Conservation (phyloP, 1,284 basidiomycete genomes). For the Apiotrichum gracile region DNA sequence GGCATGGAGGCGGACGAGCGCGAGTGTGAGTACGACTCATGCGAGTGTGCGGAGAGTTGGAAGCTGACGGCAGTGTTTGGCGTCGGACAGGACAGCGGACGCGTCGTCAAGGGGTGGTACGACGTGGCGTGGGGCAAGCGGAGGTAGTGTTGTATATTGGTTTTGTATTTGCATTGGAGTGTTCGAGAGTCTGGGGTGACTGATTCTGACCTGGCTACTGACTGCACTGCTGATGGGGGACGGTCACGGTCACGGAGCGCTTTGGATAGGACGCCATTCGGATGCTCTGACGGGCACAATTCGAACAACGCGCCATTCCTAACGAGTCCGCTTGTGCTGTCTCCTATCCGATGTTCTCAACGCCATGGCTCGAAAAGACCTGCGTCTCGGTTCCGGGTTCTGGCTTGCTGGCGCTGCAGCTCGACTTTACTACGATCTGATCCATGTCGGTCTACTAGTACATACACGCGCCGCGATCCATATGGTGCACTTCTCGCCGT, state of each 20-base stretch:
- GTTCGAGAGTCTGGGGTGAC: not conserved
- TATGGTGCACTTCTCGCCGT: not conserved
- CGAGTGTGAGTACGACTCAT: conserved; percentile 58
- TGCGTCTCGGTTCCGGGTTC: no score
- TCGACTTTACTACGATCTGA: not conserved
- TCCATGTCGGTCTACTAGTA: not conserved
- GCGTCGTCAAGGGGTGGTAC: conserved; percentile 72
- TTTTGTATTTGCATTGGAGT: not conserved
- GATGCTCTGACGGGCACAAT: no score
- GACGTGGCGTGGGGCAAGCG: conserved; percentile 48
- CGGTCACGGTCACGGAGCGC: no score
- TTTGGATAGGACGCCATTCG: no score
- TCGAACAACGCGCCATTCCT: no score
- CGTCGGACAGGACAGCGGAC: conserved; percentile 72
- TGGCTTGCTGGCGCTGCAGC: no score
- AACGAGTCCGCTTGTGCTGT: no score
- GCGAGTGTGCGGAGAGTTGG: not conserved
- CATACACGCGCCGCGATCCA: no score
- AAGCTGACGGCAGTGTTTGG: conserved; percentile 60
- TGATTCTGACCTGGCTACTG: not conserved
- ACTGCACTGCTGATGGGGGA: no score
- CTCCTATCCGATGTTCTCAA: no score
- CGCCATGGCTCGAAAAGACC: no score
- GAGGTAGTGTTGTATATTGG: conserved; percentile 3
- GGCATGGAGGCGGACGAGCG: conserved; percentile 82